Conservation (phyloP, 495 filamentous ascomycete species). For the Hypomontagnella monticulosa region DNA sequence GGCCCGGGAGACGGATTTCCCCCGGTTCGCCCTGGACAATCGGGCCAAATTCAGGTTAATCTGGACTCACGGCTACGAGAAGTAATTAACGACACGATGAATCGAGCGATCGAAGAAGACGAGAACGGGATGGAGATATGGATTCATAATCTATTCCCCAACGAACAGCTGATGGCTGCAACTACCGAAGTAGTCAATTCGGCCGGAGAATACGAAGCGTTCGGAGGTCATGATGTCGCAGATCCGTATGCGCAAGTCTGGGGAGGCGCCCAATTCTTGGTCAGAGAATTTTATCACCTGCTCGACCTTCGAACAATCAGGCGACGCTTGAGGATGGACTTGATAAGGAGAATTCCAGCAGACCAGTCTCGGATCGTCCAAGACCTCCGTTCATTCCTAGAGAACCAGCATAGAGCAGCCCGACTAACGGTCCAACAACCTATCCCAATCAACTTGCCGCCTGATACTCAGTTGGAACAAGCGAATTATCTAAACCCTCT, state of each 20-base stretch:
- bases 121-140: neutral
- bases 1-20: too few relatives aligned
- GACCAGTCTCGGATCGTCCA: neutral
- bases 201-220: neutral
- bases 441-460: neutral
- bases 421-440: neutral
- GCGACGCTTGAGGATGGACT: slow-evolving; percentile 3
- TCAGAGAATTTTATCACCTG: neutral
- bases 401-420: neutral
- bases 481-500: neutral
- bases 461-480: neutral
- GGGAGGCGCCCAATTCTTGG: neutral
- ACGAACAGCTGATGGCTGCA: neutral
- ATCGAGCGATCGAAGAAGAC: neutral
- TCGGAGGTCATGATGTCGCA: neutral
- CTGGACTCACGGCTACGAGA: too few relatives aligned
- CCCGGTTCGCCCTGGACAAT: too few relatives aligned
- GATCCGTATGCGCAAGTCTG: neutral
- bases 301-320: slow-evolving; percentile 10
- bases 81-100: too few relatives aligned
- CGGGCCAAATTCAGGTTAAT: too few relatives aligned
- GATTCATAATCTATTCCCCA: neutral
- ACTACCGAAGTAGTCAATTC: neutral
- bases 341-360: neutral
- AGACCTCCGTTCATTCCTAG: neutral